Base-by-base conservation (phyloP, 805 yeast genomes). In the Wickerhamomyces strasburgensis region DNA sequence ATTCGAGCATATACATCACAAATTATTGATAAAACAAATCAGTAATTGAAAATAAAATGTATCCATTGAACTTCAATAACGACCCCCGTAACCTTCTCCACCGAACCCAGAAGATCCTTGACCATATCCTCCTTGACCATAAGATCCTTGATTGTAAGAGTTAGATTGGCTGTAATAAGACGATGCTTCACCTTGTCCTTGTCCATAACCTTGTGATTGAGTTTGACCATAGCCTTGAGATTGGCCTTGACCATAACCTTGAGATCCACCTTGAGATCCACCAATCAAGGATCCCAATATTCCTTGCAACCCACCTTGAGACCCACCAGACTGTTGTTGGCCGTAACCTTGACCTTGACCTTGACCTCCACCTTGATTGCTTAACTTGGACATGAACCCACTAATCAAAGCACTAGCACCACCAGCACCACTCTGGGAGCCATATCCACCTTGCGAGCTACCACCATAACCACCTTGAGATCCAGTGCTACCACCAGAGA, bases 401-500 rank as follows among this genome's bases (percentile, higher is more conserved):
- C 34, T 30, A 19, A 37, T 27, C 30, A 33, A 28, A 10, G 34
- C 21, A 25, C 37, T 34, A 13, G 32, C 18, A 6, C 36, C 34
- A 16, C 31, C 39, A 31, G 31, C 31, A 21, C 32, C 35, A 14
- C 23, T 16, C 9, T 3, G n/a, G 17, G 25, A 14, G 26, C 18
- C 34, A 14, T 25, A 31, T 23, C 25, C 16, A 9, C 34, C 33
- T 21, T 32, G 21, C 30, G 29, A 28, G 5, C 31, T 15, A 25
- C 37, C 37, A 13, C 29, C 18, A 6, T 33, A 29, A 16, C 31
- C 39, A 31, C 34, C 31, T 16, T 29, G 32, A 14, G 33, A 27
- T 10, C 31, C 27, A 6, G 40, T 26, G 15, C 16, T 14, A 16
- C 29, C 27, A 15, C 46, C 46, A n/a, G 32, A 17, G 16, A 47